Base-by-base conservation (phyloP, 768 basidiomycete species). In the Boletus pseudopeckii region DNA sequence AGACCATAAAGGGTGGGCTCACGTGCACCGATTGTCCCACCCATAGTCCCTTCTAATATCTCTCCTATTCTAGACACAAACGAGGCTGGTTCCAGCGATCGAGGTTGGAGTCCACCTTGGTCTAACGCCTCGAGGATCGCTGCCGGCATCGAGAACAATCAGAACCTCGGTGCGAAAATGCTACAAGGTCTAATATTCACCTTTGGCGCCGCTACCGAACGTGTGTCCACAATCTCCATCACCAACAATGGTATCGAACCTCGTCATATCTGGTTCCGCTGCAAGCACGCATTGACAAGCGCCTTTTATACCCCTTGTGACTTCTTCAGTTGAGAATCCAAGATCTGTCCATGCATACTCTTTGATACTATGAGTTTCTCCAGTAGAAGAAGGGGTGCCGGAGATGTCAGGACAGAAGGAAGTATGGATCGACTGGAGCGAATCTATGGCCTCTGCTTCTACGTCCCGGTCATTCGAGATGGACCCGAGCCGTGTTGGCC, bases 181-280 rank as follows among this genome's bases (percentile, higher is more conserved):
- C 30, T 22, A 26, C 20, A 28, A 45, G 13, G 34, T 15, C 41
- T 32, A n/a, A 50, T 32, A 41, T 40, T 10, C 46, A 72, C 70
- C 73, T 67, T 54, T 65, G 7, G 75, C 75, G 10, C 84, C 83
- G 4, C 76, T 69, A 9, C 78, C 73, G 54, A 84, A 80, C 7
- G 82, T 84, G 37, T 78, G 69, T 9, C 84, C 83, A 44, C 82
- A 83, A 62, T 85, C 83, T 7, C 83, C 84, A 65, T 86, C 84
- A 26, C 84, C 83, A 8, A 80, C 74, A 26, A 84, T 70, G 9
- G 81, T 82, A 63, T 86, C 85, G 61, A 75, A 83, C 33, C 72
- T 67, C 4, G 84, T 86, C 59, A 86, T 70, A 13, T 81, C 79
- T 4, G 70, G 66, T 57, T 82, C 78, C 7, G 76, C 75, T 5